phyloP scores from a whole-genome alignment of 306 rosid species.

The Casuarina equisetifolia region DNA sequence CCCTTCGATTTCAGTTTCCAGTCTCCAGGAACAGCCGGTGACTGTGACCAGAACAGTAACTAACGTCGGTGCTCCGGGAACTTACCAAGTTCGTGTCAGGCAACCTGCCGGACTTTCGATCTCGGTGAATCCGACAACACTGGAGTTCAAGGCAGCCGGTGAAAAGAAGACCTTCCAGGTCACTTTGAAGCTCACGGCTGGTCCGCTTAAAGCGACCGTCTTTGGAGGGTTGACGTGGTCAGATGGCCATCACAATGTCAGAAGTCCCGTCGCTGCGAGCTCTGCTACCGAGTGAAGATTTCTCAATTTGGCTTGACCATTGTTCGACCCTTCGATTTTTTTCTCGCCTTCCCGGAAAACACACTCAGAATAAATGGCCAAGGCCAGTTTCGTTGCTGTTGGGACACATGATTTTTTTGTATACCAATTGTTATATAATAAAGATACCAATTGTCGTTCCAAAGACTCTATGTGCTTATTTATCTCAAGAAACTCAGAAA shows the following conservation, averaged over 20 bases:
- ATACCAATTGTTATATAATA: too few relatives aligned
- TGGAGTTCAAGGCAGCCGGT: conserved; percentile 37
- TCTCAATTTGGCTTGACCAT: too few relatives aligned
- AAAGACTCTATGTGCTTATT: too few relatives aligned
- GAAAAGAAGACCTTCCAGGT: conserved; percentile 49
- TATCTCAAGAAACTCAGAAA: too few relatives aligned
- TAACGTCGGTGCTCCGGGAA: conserved; percentile 54
- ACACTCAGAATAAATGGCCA: too few relatives aligned
- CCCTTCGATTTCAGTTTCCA: conserved; percentile 51
- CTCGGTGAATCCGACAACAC: conserved; percentile 31
- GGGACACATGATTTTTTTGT: too few relatives aligned
- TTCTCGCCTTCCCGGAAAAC: too few relatives aligned
- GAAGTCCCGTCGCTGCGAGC: conserved; percentile 39
- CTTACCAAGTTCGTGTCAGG: conserved; percentile 32
- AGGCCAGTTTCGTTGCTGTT: too few relatives aligned
- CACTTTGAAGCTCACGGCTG: conserved; percentile 7
- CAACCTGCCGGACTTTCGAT: conserved; percentile 37
- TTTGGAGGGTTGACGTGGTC: conserved; percentile 52
- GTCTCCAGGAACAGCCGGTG: background rate
- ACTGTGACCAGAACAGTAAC: conserved; percentile 46
- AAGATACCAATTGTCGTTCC: too few relatives aligned
- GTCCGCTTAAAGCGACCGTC: background rate
- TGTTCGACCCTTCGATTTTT: too few relatives aligned
- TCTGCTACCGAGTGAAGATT: too few relatives aligned
- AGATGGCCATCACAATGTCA: conserved; percentile 38